Evolutionary conservation across 139 green algal species (phyloP).

Genomic region (Haematococcus sp.): DNA sequence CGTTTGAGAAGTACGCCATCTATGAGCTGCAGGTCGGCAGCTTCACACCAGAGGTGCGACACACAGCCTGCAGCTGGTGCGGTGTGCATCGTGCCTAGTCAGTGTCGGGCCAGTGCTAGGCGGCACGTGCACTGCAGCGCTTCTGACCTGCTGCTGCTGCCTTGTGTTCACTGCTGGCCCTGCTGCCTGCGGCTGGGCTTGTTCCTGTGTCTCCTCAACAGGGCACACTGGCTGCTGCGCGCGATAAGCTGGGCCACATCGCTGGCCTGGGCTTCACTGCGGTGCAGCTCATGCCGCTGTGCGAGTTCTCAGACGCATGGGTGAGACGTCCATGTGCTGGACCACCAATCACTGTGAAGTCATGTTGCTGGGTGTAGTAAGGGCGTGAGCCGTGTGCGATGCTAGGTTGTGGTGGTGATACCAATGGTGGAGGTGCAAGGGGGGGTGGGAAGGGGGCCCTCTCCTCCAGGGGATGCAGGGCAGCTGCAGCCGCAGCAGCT

Average conservation of each 20-base stretch:
- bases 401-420: no score
- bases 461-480: no score
- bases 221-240: conserved; percentile 48
- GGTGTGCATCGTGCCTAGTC: no score
- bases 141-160: neutral
- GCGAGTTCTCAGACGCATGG: conserved; percentile 47
- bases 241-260: conserved; percentile 38
- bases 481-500: no score
- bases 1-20: conserved; percentile 49
- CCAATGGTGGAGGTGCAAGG: no score
- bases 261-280: conserved; percentile 40
- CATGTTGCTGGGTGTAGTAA: no score
- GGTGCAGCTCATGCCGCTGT: conserved; percentile 62
- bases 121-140: neutral
- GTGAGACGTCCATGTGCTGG: conserved; percentile 13
- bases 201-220: neutral
- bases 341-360: no score
- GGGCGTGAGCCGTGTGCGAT: no score
- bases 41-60: conserved; percentile 50
- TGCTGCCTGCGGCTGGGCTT: neutral
- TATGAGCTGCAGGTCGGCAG: conserved; percentile 73
- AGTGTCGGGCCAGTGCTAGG: neutral
- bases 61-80: neutral
- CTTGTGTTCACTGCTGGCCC: no score
- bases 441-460: no score